Evolutionary conservation across 257 asterid species (phyloP).

Genomic region (Echium plantagineum): DNA sequence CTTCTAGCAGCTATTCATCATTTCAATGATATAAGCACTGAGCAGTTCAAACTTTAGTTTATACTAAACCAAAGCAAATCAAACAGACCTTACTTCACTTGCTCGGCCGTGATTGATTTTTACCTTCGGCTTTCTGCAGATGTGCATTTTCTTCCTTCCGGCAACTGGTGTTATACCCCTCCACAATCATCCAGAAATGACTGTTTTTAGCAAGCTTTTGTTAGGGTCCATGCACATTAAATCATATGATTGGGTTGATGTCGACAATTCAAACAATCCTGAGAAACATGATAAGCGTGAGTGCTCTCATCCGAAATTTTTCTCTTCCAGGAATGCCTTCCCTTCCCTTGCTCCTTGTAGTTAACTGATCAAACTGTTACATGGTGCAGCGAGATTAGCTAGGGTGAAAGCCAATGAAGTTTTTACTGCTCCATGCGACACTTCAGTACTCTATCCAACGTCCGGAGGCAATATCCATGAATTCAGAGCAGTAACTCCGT

Average conservation of each 20-base stretch:
- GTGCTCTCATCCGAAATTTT: constrained; percentile 1
- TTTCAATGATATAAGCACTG: too few species aligned
- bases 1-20: too few species aligned
- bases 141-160: constrained; percentile 70
- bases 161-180: constrained; percentile 62
- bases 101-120: constrained; percentile 3
- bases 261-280: constrained; percentile 6
- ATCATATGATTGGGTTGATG: constrained; percentile 64
- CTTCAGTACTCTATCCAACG: constrained; percentile 72
- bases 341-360: neutral
- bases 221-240: constrained; percentile 74
- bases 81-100: neutral
- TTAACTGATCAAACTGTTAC: neutral
- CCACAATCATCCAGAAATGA: constrained; percentile 91
- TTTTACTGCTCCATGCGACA: constrained; percentile 53
- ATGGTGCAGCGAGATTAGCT: constrained; percentile 41
- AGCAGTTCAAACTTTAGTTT: too few species aligned
- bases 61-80: neutral
- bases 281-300: constrained; percentile 28
- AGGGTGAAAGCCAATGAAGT: constrained; percentile 33
- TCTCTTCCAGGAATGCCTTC: neutral
- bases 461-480: constrained; percentile 87
- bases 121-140: constrained; percentile 24
- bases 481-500: constrained; percentile 66
- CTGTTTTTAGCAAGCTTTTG: constrained; percentile 81